These are phyloP conservation scores for Leccinellum luteum DNA, from an alignment of 768 basidiomycete genomes.

Conservation along the genomic window DNA sequence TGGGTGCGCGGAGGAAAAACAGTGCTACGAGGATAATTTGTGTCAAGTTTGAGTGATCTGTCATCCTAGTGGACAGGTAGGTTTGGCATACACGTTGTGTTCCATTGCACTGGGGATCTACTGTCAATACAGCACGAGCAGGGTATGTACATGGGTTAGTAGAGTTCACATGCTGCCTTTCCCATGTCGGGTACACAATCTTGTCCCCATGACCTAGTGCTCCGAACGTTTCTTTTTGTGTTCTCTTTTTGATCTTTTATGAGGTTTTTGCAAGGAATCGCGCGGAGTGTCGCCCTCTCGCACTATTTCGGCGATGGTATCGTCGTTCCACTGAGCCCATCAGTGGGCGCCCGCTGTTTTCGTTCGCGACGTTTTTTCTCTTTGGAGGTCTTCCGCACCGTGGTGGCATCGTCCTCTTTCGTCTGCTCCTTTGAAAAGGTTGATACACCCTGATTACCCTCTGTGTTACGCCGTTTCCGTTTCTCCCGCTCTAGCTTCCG, in stretches of 20 bases:
- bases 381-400: slow-evolving; percentile 21
- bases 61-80: background rate
- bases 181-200: background rate
- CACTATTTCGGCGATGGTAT: background rate
- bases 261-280: background rate
- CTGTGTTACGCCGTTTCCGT: slow-evolving; percentile 18
- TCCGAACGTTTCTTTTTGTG: slow-evolving; percentile 2
- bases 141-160: slow-evolving; percentile 13
- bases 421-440: slow-evolving; percentile 7
- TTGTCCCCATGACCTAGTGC: background rate
- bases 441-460: background rate
- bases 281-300: background rate
- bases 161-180: background rate
- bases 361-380: slow-evolving; percentile 23
- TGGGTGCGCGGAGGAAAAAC: too few relatives aligned
- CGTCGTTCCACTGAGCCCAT: background rate
- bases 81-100: background rate
- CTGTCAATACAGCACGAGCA: background rate
- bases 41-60: too few relatives aligned
- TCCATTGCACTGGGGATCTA: background rate
- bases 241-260: slow-evolving; percentile 9
- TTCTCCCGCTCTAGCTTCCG: slow-evolving; percentile 29
- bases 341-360: slow-evolving; percentile 5
- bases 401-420: slow-evolving; percentile 12
- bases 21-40: too few relatives aligned